These are phyloP conservation scores for Lipomyces spencermartinsiae DNA, from an alignment of 805 yeast species.

Conservation along the genomic window DNA sequence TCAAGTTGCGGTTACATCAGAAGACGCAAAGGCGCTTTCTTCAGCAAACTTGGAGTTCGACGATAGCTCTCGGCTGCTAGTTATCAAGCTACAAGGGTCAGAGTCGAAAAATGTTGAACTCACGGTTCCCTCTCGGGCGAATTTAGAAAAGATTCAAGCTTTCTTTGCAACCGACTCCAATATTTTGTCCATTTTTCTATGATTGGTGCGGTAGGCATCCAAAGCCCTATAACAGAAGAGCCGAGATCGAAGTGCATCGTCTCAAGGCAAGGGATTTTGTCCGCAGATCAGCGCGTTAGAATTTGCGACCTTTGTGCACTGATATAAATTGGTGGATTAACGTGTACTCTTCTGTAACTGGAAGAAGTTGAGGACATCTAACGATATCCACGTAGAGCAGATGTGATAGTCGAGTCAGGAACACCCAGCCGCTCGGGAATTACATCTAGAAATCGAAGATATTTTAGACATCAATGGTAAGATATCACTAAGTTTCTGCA, in stretches of 20 bases:
- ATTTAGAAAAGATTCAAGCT: conserved; percentile 8
- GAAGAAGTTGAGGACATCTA: background rate
- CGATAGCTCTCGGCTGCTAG: conserved; percentile 4
- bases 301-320: background rate
- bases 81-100: conserved; percentile 1
- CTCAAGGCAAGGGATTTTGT: background rate
- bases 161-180: conserved; percentile 24
- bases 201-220: background rate
- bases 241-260: background rate
- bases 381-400: too few species aligned
- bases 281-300: background rate
- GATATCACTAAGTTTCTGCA: too few species aligned
- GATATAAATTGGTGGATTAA: background rate
- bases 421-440: too few species aligned
- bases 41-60: conserved; percentile 19
- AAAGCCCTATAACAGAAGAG: background rate
- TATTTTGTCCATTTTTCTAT: conserved; percentile 26
- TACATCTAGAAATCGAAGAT: too few species aligned
- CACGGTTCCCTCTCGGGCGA: conserved; percentile 11
- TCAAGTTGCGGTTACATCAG: background rate
- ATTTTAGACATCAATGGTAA: too few species aligned
- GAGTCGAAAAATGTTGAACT: background rate
- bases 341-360: background rate
- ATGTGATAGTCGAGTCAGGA: too few species aligned
- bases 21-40: conserved; percentile 5